These are phyloP conservation scores for Neurospora terricola DNA, from an alignment of 495 filamentous ascomycete genomes.

Conservation along the genomic window DNA sequence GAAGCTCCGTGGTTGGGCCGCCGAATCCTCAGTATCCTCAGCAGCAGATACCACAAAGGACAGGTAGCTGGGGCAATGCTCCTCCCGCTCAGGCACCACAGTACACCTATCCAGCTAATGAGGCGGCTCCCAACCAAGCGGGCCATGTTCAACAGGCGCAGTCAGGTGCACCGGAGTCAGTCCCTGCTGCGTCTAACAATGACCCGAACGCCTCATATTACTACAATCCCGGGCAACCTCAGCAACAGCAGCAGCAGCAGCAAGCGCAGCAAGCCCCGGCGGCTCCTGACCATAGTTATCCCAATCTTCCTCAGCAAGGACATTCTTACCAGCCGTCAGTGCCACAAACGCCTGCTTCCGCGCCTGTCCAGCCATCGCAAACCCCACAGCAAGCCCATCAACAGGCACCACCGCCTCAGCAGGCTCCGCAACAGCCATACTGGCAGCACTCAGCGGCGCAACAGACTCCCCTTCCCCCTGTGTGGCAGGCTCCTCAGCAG, in stretches of 20 bases:
- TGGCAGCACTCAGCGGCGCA: conserved; percentile 30
- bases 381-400: conserved; percentile 22
- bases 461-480: conserved; percentile 28
- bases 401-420: conserved; percentile 20
- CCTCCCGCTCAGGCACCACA: conserved; percentile 22
- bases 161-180: conserved; percentile 20
- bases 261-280: conserved; percentile 24
- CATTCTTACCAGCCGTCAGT: conserved; percentile 30
- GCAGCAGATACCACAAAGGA: conserved; percentile 35
- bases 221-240: conserved; percentile 30
- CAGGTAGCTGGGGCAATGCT: conserved; percentile 33
- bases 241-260: conserved; percentile 23
- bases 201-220: conserved; percentile 42
- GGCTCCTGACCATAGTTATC: conserved; percentile 30
- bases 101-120: conserved; percentile 24
- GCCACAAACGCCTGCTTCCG: conserved; percentile 33
- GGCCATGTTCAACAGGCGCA: conserved; percentile 20
- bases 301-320: conserved; percentile 31
- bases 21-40: conserved; percentile 36
- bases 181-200: conserved; percentile 18
- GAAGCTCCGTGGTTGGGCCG: conserved; percentile 25
- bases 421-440: conserved; percentile 23
- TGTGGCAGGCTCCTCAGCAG: conserved; percentile 33
- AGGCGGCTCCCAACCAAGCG: conserved; percentile 20
- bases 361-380: conserved; percentile 30